phyloP scores from a whole-genome alignment of 345 rosid species.

The Salix exigua region DNA sequence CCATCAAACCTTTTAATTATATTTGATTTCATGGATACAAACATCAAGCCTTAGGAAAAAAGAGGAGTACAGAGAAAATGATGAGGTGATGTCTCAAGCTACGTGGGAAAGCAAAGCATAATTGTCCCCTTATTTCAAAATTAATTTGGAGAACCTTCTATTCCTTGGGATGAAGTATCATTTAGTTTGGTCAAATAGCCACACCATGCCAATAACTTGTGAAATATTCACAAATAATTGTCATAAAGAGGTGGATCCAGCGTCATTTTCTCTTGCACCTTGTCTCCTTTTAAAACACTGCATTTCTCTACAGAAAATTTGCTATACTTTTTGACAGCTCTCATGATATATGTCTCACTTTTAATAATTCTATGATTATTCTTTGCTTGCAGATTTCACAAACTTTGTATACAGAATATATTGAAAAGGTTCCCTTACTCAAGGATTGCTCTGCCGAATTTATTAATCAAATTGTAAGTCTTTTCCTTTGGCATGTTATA shows the following conservation, averaged over 20 bases:
- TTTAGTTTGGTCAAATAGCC: too few species aligned
- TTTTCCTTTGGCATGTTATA: neutral
- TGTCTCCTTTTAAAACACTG: neutral
- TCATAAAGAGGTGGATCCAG: too few species aligned
- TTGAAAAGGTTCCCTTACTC: slow-evolving; percentile 58
- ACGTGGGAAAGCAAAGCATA: too few species aligned
- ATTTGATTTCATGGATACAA: neutral
- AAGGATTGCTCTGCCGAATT: slow-evolving; percentile 79
- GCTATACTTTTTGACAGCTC: too few species aligned
- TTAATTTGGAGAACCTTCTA: too few species aligned
- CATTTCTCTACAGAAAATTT: neutral
- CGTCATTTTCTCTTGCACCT: neutral
- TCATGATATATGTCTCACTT: neutral
- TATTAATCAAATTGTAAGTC: slow-evolving; percentile 78
- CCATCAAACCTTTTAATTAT: neutral
- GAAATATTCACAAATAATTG: too few species aligned
- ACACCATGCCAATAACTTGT: too few species aligned
- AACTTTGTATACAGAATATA: slow-evolving; percentile 52
- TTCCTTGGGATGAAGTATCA: too few species aligned
- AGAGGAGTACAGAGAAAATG: neutral
- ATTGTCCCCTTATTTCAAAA: too few species aligned
- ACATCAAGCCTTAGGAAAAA: neutral
- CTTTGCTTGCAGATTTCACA: slow-evolving; percentile 64
- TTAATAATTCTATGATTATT: slow-evolving; percentile 4
- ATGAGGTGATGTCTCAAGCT: too few species aligned